Conservation (phyloP, 805 yeast species). For the Saccharomycopsis sp. region DNA sequence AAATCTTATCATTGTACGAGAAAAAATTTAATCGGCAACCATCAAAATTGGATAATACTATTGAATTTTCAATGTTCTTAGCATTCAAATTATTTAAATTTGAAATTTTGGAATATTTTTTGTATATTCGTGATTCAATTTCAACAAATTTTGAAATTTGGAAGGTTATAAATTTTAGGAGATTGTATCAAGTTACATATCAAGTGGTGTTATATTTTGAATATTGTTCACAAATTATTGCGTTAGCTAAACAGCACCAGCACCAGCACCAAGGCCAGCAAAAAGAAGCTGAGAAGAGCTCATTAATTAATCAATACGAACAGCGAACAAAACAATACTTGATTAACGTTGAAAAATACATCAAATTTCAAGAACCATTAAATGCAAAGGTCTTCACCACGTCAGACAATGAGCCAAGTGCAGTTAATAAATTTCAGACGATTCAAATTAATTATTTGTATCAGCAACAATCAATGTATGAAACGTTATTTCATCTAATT, state of each 20-base stretch:
- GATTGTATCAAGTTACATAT: slow-evolving; percentile 11
- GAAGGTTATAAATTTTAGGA: slow-evolving; percentile 15
- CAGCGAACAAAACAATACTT: neutral
- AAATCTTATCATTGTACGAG: slow-evolving; percentile 14
- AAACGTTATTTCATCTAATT: slow-evolving; percentile 4
- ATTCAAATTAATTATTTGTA: slow-evolving; percentile 7
- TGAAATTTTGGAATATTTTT: slow-evolving; percentile 19
- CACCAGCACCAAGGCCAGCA: neutral
- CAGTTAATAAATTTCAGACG: neutral
- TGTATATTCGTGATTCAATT: slow-evolving; percentile 16
- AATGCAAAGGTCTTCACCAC: neutral
- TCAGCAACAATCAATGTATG: slow-evolving; percentile 17
- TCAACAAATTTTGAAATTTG: slow-evolving; percentile 6
- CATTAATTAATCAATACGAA: neutral
- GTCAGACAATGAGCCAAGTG: neutral
- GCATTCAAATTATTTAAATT: slow-evolving; percentile 20
- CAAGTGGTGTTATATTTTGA: slow-evolving; percentile 16
- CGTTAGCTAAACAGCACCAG: slow-evolving; percentile 4
- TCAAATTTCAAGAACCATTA: neutral
- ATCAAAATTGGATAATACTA: slow-evolving; percentile 3
- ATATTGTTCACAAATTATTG: slow-evolving; percentile 10
- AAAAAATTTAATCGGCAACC: slow-evolving; percentile 5
- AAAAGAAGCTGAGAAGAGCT: neutral
- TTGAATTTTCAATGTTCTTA: slow-evolving; percentile 19
- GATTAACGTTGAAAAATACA: neutral